phyloP scores from a whole-genome alignment of 345 rosid species.

The Atalantia buxifolia region DNA sequence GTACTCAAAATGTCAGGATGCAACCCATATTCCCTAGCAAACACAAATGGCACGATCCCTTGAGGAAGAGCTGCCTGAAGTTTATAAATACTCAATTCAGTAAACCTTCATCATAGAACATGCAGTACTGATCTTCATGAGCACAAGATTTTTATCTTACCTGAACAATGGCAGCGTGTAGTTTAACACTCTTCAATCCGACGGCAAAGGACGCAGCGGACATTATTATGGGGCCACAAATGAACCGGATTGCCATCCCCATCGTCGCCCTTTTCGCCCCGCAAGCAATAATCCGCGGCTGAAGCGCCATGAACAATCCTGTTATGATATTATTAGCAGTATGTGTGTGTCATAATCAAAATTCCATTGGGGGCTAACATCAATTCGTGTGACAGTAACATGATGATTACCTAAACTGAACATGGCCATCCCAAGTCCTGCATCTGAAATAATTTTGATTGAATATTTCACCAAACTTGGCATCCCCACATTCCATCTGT shows the following conservation, averaged over 20 bases:
- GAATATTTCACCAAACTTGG: conserved; percentile 63
- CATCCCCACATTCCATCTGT: conserved; percentile 66
- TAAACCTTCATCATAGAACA: too few species aligned
- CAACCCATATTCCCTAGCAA: conserved; percentile 70
- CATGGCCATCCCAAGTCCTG: conserved; percentile 87
- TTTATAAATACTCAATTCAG: not conserved
- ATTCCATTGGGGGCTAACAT: not conserved
- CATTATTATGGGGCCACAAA: conserved; percentile 60
- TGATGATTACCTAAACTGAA: conserved; percentile 67
- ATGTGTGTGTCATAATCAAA: not conserved
- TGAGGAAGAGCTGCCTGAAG: conserved; percentile 78
- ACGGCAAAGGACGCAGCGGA: conserved; percentile 47
- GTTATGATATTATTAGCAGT: not conserved
- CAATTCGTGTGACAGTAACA: not conserved
- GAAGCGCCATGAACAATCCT: conserved; percentile 85
- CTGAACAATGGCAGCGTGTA: conserved; percentile 81
- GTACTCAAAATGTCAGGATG: conserved; percentile 78
- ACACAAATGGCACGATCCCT: conserved; percentile 79
- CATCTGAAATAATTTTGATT: conserved; percentile 69
- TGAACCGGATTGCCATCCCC: conserved; percentile 63
- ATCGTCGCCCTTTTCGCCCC: conserved; percentile 57
- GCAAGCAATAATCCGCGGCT: conserved; percentile 64
- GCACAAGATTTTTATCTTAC: conserved; percentile 15
- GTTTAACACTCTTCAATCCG: conserved; percentile 44
- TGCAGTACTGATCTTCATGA: too few species aligned